Conservation (phyloP, 371 early-diverging fungal genomes). For the Rhizomucor miehei region DNA sequence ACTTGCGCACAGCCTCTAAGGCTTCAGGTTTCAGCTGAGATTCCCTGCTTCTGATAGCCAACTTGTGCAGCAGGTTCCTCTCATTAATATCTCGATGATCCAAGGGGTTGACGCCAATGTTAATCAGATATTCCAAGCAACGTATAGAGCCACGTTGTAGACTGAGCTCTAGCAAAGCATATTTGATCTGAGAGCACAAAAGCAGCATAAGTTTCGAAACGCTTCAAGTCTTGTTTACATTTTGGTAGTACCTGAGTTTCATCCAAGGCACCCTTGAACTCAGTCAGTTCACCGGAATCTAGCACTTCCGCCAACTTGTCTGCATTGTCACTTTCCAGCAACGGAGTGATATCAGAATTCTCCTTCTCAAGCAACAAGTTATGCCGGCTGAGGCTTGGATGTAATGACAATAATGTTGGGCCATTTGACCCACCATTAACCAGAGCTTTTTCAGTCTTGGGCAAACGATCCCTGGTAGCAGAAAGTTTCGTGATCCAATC, state of each 20-base stretch:
- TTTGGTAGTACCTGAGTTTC: no score
- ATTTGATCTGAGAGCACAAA: constrained; percentile 30
- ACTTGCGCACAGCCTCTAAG: constrained; percentile 7
- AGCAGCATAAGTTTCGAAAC: background rate
- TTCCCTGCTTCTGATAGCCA: constrained; percentile 47
- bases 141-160: constrained; percentile 43
- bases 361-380: background rate
- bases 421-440: no score
- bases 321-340: background rate
- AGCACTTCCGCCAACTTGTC: constrained; percentile 1
- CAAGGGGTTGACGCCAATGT: constrained; percentile 30
- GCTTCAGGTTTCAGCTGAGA: background rate
- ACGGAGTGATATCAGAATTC: background rate
- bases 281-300: background rate
- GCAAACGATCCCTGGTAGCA: constrained; percentile 10
- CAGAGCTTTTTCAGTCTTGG: background rate
- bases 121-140: constrained; percentile 49
- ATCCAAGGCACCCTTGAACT: no score
- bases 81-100: constrained; percentile 60
- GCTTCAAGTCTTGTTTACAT: background rate
- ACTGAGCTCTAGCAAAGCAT: constrained; percentile 52
- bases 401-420: no score
- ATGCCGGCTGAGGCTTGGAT: background rate
- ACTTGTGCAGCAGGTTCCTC: constrained; percentile 61
- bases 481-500: constrained; percentile 25